These are phyloP conservation scores for Leucocoprinus birnbaumii DNA, from an alignment of 768 basidiomycete species.

Conservation along the genomic window DNA sequence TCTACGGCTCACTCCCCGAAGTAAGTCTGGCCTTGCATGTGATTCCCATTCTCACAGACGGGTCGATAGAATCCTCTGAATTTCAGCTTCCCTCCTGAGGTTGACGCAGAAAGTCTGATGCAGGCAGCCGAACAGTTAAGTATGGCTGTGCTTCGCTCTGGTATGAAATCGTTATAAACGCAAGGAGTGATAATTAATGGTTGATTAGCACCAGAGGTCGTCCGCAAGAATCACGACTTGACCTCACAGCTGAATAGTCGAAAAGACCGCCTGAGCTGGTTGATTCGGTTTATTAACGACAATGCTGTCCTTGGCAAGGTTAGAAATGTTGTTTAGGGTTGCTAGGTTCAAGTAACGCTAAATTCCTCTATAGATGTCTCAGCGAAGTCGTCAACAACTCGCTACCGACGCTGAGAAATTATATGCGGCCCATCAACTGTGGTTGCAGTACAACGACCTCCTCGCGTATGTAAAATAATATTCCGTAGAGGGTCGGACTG, in stretches of 20 bases:
- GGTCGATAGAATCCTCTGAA: slow-evolving; percentile 64
- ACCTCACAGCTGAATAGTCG: slow-evolving; percentile 73
- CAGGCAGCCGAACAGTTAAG: slow-evolving; percentile 77
- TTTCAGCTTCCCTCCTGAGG: slow-evolving; percentile 77
- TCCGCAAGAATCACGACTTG: slow-evolving; percentile 76
- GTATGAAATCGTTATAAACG: slow-evolving; percentile 31
- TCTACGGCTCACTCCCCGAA: slow-evolving; percentile 69
- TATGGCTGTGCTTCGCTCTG: slow-evolving; percentile 65
- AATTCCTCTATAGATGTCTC: slow-evolving; percentile 61
- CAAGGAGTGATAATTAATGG: neutral
- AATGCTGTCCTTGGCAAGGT: slow-evolving; percentile 81
- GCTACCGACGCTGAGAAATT: slow-evolving; percentile 86
- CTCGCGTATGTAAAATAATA: slow-evolving; percentile 44
- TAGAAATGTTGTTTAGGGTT: slow-evolving; percentile 6
- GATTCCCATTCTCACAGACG: neutral
- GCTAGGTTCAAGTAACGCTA: neutral
- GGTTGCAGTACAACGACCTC: slow-evolving; percentile 71
- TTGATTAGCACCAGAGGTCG: slow-evolving; percentile 56
- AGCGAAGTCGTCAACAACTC: slow-evolving; percentile 69
- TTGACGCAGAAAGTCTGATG: slow-evolving; percentile 80
- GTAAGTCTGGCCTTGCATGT: slow-evolving; percentile 27
- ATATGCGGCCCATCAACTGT: slow-evolving; percentile 76
- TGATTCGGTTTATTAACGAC: slow-evolving; percentile 88
- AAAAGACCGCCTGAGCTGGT: slow-evolving; percentile 73
- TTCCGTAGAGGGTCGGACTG: neutral